Conservation (phyloP, 2,329 filamentous ascomycete genomes). For the Pseudocercospora fijiensis region DNA sequence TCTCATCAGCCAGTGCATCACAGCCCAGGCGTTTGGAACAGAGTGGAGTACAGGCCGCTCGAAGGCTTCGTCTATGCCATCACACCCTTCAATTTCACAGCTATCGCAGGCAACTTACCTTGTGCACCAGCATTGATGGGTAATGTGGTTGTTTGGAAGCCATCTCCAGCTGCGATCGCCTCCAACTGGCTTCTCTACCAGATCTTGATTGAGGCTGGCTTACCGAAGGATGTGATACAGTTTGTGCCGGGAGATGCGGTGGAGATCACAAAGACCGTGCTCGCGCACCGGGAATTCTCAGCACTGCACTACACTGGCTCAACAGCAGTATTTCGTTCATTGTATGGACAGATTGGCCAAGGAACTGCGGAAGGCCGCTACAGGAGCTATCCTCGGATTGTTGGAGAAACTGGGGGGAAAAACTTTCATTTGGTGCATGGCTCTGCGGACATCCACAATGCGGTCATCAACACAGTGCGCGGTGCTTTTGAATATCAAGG, state of each 20-base stretch:
- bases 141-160: slow-evolving; percentile 96
- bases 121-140: slow-evolving; percentile 83
- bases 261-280: slow-evolving; percentile 73
- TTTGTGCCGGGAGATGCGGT: slow-evolving; percentile 88
- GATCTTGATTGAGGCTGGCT: slow-evolving; percentile 85
- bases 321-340: slow-evolving; percentile 82
- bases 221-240: slow-evolving; percentile 87
- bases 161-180: slow-evolving; percentile 83
- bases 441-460: slow-evolving; percentile 74
- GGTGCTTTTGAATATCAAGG: slow-evolving; percentile 89
- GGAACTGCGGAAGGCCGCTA: slow-evolving; percentile 81
- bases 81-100: slow-evolving; percentile 95
- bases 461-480: slow-evolving; percentile 76
- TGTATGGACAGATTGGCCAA: slow-evolving; percentile 82
- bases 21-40: slow-evolving; percentile 83
- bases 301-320: slow-evolving; percentile 95
- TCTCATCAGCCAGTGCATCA: slow-evolving; percentile 82
- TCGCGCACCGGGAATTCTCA: slow-evolving; percentile 77
- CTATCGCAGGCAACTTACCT: slow-evolving; percentile 84
- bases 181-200: slow-evolving; percentile 89
- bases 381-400: slow-evolving; percentile 79
- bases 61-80: slow-evolving; percentile 96
- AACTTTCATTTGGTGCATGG: slow-evolving; percentile 85
- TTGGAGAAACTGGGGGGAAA: slow-evolving; percentile 89
- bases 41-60: slow-evolving; percentile 81